A percentile compares a stretch with the other conserved stretches of the same genome.
phyloP scores from a whole-genome alignment of 805 yeast species.

The Saccharomyces eubayanus region DNA sequence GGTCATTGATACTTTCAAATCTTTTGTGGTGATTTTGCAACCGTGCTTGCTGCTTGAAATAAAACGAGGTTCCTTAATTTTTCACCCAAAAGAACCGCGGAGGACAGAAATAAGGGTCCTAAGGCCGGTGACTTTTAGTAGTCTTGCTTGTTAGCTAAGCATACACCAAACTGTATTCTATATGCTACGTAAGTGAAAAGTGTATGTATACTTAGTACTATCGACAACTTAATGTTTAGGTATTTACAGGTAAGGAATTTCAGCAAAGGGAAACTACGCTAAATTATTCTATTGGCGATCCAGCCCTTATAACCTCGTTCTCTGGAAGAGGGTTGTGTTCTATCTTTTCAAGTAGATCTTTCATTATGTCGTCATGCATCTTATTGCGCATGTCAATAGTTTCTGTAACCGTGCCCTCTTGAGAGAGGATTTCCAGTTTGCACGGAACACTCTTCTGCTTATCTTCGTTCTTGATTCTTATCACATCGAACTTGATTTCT shows the following conservation, averaged over 20 bases:
- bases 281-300: neutral
- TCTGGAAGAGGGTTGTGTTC: conserved; percentile 45
- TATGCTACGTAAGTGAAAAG: neutral
- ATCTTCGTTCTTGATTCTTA: conserved; percentile 39
- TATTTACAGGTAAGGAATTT: neutral
- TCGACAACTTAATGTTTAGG: neutral
- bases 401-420: conserved; percentile 18
- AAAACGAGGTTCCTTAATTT: neutral
- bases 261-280: neutral
- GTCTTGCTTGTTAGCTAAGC: neutral
- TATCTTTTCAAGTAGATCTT: conserved; percentile 43
- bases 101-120: neutral
- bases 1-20: neutral
- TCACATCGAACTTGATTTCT: conserved; percentile 50
- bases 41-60: neutral
- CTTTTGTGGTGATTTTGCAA: neutral
- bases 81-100: conserved; percentile 5
- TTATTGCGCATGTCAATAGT: conserved; percentile 47
- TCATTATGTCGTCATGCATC: conserved; percentile 45
- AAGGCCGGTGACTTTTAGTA: neutral
- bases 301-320: conserved; percentile 32
- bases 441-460: conserved; percentile 25
- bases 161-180: neutral
- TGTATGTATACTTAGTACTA: neutral
- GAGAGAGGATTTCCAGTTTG: conserved; percentile 15